Base-by-base conservation (phyloP, 2,329 filamentous ascomycete genomes). In the Xylariaceae sp. region DNA sequence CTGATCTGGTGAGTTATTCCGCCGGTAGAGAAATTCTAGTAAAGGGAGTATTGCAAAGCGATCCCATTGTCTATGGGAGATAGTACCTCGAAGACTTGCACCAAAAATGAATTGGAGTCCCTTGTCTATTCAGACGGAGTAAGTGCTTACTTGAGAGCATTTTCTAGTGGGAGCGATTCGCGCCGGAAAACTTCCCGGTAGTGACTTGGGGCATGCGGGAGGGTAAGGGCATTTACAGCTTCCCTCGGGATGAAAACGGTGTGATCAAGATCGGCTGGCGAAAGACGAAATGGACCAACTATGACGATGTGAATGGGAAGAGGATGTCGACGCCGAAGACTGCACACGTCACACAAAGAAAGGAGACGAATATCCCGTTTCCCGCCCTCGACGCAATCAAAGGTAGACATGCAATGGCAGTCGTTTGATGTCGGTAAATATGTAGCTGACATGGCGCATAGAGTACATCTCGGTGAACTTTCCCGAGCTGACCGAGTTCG, bases 181-280 rank as follows among this genome's bases (percentile, higher is more conserved):
- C 60, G 0, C 63, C 71, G 0, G 60, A 67, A 1, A 64, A 59
- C 3, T 76, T 76, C 35, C 72, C 73, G 0, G 63, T 67, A 0
- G 72, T 69, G 61, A 57, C 56, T 32, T 70, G 62, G 56, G 64
- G 64, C 6, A 59, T 64, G 13, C 51, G 56, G 13, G 52, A 61
- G 7, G 69, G 67, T 1, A 71, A 53, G 32, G 57, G 69, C 2
- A 56, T 75, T 0, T 73, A 75, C 46, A 72, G 73, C 13, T 74
- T 78, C 34, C 64, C 74, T 0, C 52, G 64, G 1, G 64, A 67
- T 17, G 57, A 66, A 8, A 47, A 67, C 3, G 67, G 72, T 0
- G 50, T 64, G n/a, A 49, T 76, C 38, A 74, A 76, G 49, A 64
- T 73, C 43, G 74, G 68, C 2, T 79, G 69, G 43, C 64, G 74